Evolutionary conservation across 225 moss, liverwort and hornwort species (phyloP).

Genomic region (Marchantia paleacea): DNA sequence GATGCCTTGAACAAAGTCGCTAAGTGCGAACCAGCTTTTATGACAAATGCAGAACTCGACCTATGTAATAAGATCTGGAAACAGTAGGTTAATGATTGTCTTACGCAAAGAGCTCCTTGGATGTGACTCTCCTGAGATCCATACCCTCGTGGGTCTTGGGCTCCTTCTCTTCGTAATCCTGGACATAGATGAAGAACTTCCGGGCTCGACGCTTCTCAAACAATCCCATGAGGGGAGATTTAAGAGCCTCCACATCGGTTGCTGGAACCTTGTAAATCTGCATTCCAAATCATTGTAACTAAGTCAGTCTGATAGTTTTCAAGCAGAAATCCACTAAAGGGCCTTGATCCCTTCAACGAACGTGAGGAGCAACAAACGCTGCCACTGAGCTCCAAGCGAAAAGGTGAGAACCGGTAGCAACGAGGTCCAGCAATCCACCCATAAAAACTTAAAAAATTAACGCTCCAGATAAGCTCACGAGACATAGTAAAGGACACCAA

Average conservation of each 20-base stretch:
- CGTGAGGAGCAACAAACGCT: neutral
- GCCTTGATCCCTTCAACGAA: neutral
- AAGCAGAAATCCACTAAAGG: neutral
- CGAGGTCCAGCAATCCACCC: neutral
- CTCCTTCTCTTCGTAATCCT: slow-evolving; percentile 79
- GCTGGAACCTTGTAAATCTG: slow-evolving; percentile 91
- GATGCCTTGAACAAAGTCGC: too few species aligned
- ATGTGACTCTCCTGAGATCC: slow-evolving; percentile 64
- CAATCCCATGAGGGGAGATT: slow-evolving; percentile 87
- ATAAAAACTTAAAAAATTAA: neutral
- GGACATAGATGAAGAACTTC: slow-evolving; percentile 90
- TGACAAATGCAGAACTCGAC: too few species aligned
- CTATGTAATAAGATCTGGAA: neutral
- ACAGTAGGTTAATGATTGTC: neutral
- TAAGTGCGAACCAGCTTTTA: too few species aligned
- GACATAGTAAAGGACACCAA: neutral
- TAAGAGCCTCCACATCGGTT: slow-evolving; percentile 86
- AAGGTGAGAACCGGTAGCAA: neutral
- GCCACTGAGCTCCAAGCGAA: neutral
- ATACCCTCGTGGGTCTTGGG: slow-evolving; percentile 77
- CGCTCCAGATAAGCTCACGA: neutral
- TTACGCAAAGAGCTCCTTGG: slow-evolving; percentile 85
- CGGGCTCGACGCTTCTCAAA: slow-evolving; percentile 84
- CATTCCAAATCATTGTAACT: neutral
- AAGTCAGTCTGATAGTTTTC: neutral